Base-by-base conservation (phyloP, 352 stramenopile genomes). In the Phytopythium delawarense region DNA sequence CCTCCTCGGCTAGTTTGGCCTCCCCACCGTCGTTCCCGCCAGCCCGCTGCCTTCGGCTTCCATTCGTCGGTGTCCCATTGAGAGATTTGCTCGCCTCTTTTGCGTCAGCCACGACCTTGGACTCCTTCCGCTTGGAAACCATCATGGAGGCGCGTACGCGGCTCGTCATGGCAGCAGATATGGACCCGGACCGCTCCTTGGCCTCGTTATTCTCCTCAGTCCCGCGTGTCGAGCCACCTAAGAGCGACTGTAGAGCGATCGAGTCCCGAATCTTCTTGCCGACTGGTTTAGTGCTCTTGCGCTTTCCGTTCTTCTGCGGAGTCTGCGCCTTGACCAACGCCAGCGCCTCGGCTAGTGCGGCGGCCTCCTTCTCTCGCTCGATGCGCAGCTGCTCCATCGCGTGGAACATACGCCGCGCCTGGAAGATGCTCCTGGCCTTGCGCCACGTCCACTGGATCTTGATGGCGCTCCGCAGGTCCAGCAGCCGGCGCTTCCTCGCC, bases 361-460 rank as follows among this genome's bases (percentile, higher is more conserved):
- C 39, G 65, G 13, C 72, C 48, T 87, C 72, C 57, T 71, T 67
- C 45, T 86, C 74, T 4, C 76, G 76, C 58, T 81, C 59, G 7
- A 80, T 56, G 13, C 63, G 65, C 9, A 85, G 40, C 46, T 81
- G 77, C 21, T 81, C 77, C n/a, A 88, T 57, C 15, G 81, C 62
- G 32, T 70, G 59, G 32, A 69, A 40, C 59, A 88, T 73, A 0
- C 81, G 71, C 39, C 78, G 66, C 9, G 70, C 72, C 40, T 72
- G 67, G 39, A 89, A 67, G 21, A 69, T 55, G 20, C 74, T 67
- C n/a, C 70, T 67, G 18, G 77, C 76, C 46, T 75, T 80, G 18
- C 77, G 70, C 81, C 81, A 91, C 35, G 80, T 70, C 18, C 57
- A 69, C 71, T 91, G 82, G 8, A 91, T 70, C 64, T 89, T 91